These are phyloP conservation scores for Yarrowia sp. DNA, from an alignment of 805 yeast genomes.

Conservation along the genomic window DNA sequence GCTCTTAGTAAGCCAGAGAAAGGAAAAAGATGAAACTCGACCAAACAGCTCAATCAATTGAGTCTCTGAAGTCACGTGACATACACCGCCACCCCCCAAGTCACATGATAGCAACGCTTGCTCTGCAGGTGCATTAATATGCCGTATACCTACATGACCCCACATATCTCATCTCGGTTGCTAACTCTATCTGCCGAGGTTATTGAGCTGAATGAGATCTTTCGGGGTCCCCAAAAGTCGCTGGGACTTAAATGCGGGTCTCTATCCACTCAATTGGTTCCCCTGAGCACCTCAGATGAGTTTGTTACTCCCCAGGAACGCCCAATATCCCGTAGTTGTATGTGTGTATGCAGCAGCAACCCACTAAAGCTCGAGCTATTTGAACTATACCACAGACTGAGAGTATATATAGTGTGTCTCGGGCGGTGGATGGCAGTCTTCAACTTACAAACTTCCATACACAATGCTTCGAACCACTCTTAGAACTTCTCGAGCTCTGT, in stretches of 20 bases:
- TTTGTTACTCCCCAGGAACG: too few relatives aligned
- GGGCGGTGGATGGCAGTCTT: background rate
- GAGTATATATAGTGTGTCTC: conserved; percentile 13
- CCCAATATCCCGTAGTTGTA: too few relatives aligned
- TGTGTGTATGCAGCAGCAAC: conserved; percentile 19
- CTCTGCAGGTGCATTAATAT: background rate
- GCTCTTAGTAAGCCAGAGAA: background rate
- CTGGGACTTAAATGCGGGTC: background rate
- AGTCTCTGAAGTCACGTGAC: background rate
- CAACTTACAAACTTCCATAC: background rate
- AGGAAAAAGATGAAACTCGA: background rate
- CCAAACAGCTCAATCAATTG: too few relatives aligned
- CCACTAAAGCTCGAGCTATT: conserved; percentile 2
- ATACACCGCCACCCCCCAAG: too few relatives aligned
- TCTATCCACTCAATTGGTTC: background rate
- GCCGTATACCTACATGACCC: conserved; percentile 14
- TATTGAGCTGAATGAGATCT: background rate
- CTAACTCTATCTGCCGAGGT: conserved; percentile 25
- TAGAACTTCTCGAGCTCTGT: conserved; percentile 16
- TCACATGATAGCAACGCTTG: conserved; percentile 11
- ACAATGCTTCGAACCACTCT: conserved; percentile 34
- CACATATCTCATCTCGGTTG: conserved; percentile 36
- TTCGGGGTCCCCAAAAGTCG: background rate
- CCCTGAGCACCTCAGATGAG: too few relatives aligned
- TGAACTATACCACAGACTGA: background rate